A percentile compares a stretch with the other conserved stretches of the same genome.
Conservation (phyloP, 768 basidiomycete species). For the Russula sp. region DNA sequence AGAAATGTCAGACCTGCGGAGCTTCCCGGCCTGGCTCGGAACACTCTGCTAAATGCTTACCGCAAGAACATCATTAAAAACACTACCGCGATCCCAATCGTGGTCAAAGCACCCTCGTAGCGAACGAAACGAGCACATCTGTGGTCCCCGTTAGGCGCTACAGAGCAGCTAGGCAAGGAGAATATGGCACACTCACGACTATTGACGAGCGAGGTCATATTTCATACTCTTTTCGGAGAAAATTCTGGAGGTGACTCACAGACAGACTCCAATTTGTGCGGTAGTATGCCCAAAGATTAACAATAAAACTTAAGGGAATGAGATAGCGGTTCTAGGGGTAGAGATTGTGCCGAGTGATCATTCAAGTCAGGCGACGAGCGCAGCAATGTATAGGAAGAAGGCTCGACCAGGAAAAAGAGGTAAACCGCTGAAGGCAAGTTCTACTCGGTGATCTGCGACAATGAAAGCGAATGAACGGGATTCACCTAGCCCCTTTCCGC, state of each 20-base stretch:
- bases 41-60: conserved; percentile 24
- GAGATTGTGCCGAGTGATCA: too few relatives aligned
- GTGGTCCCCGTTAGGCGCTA: not conserved
- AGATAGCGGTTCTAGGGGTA: conserved; percentile 50
- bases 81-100: conserved; percentile 44
- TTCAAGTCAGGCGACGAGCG: too few relatives aligned
- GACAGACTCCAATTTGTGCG: conserved; percentile 17
- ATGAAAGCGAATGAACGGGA: not conserved
- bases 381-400: too few relatives aligned
- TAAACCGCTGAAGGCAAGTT: conserved; percentile 25
- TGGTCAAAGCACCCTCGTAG: conserved; percentile 37
- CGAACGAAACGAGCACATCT: conserved; percentile 28
- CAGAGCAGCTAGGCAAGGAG: too few relatives aligned
- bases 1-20: not conserved
- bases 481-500: conserved; percentile 40
- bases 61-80: conserved; percentile 56
- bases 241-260: conserved; percentile 11
- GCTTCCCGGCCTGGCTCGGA: not conserved
- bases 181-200: not conserved
- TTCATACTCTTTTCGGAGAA: too few relatives aligned
- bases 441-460: not conserved
- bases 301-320: conserved; percentile 53
- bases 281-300: conserved; percentile 38
- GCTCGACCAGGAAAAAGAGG: conserved; percentile 33
- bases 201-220: too few relatives aligned